These are phyloP conservation scores for Dioscorea zingiberensis DNA, from an alignment of 106 monocot species.

Conservation along the genomic window DNA sequence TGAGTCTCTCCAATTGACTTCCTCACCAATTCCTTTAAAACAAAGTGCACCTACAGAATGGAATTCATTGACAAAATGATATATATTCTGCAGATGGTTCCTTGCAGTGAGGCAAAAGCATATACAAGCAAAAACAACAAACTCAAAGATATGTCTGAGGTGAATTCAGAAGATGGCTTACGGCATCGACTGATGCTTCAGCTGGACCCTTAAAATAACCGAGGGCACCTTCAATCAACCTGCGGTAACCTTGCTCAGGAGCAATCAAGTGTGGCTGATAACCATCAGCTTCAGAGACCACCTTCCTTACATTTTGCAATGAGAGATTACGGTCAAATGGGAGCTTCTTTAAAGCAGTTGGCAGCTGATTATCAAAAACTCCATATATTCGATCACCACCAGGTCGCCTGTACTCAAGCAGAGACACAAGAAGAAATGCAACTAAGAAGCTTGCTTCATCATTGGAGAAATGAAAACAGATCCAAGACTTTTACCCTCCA, in stretches of 20 bases:
- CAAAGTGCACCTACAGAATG: constrained; percentile 40
- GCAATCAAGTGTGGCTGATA: constrained; percentile 86
- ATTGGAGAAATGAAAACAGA: neutral
- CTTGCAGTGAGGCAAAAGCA: neutral
- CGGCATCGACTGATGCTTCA: constrained; percentile 80
- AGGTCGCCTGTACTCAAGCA: constrained; percentile 38
- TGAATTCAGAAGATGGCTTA: constrained; percentile 19
- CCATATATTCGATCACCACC: constrained; percentile 83
- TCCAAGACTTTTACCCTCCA: constrained; percentile 48
- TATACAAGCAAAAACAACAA: neutral
- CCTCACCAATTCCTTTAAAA: constrained; percentile 51
- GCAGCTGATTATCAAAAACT: constrained; percentile 81
- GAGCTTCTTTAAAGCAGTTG: constrained; percentile 72
- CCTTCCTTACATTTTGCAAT: constrained; percentile 60
- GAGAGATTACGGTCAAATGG: constrained; percentile 75
- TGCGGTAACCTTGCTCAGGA: constrained; percentile 78
- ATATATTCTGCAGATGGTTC: too few relatives aligned
- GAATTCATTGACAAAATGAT: neutral
- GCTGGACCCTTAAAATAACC: constrained; percentile 67
- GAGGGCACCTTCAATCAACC: constrained; percentile 64
- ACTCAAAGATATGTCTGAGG: too few relatives aligned
- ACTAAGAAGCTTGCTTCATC: too few relatives aligned
- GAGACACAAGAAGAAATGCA: neutral
- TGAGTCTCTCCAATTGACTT: constrained; percentile 53
- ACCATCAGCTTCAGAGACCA: constrained; percentile 76